Base-by-base conservation (phyloP, 2,329 filamentous ascomycete genomes). In the Colletotrichum sojae region DNA sequence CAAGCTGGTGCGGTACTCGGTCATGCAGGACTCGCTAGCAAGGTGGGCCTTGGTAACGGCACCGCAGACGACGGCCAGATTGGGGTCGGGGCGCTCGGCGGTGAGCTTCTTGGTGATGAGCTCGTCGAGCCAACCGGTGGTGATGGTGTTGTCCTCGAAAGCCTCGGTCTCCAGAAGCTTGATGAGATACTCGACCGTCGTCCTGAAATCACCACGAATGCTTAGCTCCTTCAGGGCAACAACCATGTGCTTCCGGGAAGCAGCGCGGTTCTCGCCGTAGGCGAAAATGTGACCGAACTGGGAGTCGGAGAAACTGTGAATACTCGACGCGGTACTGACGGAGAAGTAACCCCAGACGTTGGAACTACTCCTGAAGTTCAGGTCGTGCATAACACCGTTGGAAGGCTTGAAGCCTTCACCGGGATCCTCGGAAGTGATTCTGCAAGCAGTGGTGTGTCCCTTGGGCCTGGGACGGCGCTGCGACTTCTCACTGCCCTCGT, bases 291-390 rank as follows among this genome's bases (percentile, higher is more conserved):
- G 96, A 83, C 96, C 96, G 76, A 99, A 99, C 79, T 99, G 96
- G 78, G 93, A 97, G 85, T 99, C 96, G 8, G 96, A 98, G 88
- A 97, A 99, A 82, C 94, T 98, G 89, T 99, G 96, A 73, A 99
- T 99, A 82, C 95, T 95, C 84, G 95, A 95, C 64, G 94, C 92
- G 10, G 95, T 96, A 85, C 95, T 94, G 81, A 99, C 96, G 61
- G 96, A 99, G 90, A 99, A 99, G 84, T 99, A 99, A 88, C 96
- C 96, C 96, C 96, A 99, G 65, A 98, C 96, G 75, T 99, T 99
- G 72, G 96, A 98, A 81, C 94, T 97, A 85, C 93, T 97, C 79
- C 96, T 90, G 90, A 99, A 99, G 88, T 99, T 99, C 78, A 99
- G 86, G 79, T 99, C 96, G 85, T 98, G 96, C 90, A 99, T 97